Evolutionary conservation across 176 grass and related monocot genomes (phyloP), one percentile per base, ranked within the genome.

Genomic region (Oryza glaberrima): DNA sequence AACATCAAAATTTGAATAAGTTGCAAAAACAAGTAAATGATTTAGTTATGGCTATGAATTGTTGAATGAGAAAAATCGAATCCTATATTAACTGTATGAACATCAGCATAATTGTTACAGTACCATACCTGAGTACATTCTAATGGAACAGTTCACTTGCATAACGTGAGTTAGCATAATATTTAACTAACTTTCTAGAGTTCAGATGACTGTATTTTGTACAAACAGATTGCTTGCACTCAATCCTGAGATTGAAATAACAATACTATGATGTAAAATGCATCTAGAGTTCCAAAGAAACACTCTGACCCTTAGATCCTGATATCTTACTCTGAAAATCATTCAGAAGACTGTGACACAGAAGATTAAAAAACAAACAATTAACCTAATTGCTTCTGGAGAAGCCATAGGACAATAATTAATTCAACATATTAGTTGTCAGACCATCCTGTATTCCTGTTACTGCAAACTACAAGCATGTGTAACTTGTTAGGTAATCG

Each of bases 401-500:
- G 8, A 75, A 51, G 4, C 9, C 45, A 32, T 19, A 30, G 72
- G 3, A 54, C 47, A 54, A 75, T 6, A 75, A 34, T 14, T 17
- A 54, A 56, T 76, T 54, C 26, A 76, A 76, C 48, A 76, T 17
- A 26, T 75, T 56, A 56, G 26, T 76, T 34, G 46, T 4, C 28
- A 54, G 28, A 35, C 71, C 44, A 73, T 73, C 44, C 44, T 48
- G 46, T 28, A 28, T 16, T 73, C 71, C 22, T 73, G 46, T 28
- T 9, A 73, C 13, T 17, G 15, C 71, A 73, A 3, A 30, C 6
- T 73, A 63, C 58, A 63, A 63, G 58, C 8, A 30, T 17, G 13
- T 74, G 23, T 74, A 28, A 49, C 45, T 74, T 74, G 71, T 49
- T 48, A 74, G 43, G n/a, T 54, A 30, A 56, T 56, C 73, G 8